Evolutionary conservation across 78 protist species (phyloP).

Genomic region (Tieghemostelium lacteum): DNA sequence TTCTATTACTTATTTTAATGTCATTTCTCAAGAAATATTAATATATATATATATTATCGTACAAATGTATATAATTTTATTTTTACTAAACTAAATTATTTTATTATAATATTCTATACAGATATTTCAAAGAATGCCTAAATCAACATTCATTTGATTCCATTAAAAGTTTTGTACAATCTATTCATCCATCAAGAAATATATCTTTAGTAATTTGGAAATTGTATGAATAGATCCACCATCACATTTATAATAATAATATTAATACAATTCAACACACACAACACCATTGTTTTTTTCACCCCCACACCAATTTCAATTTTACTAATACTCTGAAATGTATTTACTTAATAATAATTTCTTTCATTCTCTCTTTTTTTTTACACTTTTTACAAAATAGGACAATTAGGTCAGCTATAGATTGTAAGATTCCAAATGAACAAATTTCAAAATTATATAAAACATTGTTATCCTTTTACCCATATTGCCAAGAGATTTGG

Average conservation of each 20-base stretch:
- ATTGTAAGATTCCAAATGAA: background rate
- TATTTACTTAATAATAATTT: too few relatives aligned
- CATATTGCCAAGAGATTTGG: conserved; percentile 30
- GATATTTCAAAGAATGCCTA: background rate
- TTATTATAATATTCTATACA: too few relatives aligned
- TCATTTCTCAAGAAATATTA: background rate
- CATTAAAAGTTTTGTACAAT: conserved; percentile 26
- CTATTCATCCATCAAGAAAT: conserved; percentile 48
- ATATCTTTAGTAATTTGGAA: conserved; percentile 39
- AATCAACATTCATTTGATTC: conserved; percentile 46
- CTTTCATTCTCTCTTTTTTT: background rate
- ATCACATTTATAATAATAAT: background rate
- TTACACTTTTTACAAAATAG: conserved; percentile 7
- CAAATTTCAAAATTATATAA: conserved; percentile 47
- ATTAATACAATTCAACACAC: too few relatives aligned
- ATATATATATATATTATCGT: background rate
- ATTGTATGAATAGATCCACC: conserved; percentile 17
- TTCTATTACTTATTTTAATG: too few relatives aligned
- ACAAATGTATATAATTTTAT: too few relatives aligned
- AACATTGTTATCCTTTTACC: conserved; percentile 17
- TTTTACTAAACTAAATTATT: too few relatives aligned
- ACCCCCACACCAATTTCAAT: too few relatives aligned
- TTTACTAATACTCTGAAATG: too few relatives aligned
- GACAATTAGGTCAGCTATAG: conserved; percentile 38
- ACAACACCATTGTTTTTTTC: too few relatives aligned